Evolutionary conservation across 2,329 filamentous ascomycete species (phyloP), one percentile per base, ranked within the genome.

Genomic region (Exophiala phaeomuriformis): DNA sequence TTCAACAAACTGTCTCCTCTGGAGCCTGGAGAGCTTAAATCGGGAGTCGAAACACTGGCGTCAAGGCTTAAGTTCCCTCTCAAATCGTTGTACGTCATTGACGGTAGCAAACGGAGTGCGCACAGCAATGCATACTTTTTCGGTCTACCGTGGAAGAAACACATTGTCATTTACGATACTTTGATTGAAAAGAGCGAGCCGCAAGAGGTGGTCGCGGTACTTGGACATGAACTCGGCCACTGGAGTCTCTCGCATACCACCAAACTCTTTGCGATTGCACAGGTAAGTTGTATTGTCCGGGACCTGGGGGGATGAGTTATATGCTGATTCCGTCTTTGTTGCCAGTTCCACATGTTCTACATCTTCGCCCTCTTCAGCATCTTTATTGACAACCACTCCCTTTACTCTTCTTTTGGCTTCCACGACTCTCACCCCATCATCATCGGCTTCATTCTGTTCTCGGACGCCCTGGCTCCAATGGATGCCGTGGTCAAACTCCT

Each of bases 131-230:
- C 88, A 19, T 95, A 94, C 73, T 98, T 98, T 75, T 96, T 94
- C 65, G 93, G 93, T 56, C 81, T 98, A 52, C 93, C 93, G 40
- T 98, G 91, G 90, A 96, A 96, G 81, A 97, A 97, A 81, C 94
- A 97, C 76, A 98, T 98, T 75, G 93, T 98, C 66, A 94, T 98
- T 67, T 98, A 95, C 69, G 93, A 98, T 69, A 98, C 94, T 3
- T 75, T 98, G 59, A 90, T 98, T 59, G 91, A 96, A 72, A 95
- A 97, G 81, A 93, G 86, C 69, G 83, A 90, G 58, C 84, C 87
- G 3, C 80, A 93, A 66, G 93, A 98, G 72, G 90, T 98, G 39
- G 88, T 95, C 55, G 91, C 93, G 61, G 90, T 98, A 49, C 77
- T 98, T 50, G 90, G 89, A 35, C 93, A 98, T 69, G 93, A 98